A percentile compares a stretch with the other conserved stretches of the same genome.
These are phyloP conservation scores for Rhynchosporium graminicola DNA, from an alignment of 2,329 filamentous ascomycete species.

Conservation along the genomic window DNA sequence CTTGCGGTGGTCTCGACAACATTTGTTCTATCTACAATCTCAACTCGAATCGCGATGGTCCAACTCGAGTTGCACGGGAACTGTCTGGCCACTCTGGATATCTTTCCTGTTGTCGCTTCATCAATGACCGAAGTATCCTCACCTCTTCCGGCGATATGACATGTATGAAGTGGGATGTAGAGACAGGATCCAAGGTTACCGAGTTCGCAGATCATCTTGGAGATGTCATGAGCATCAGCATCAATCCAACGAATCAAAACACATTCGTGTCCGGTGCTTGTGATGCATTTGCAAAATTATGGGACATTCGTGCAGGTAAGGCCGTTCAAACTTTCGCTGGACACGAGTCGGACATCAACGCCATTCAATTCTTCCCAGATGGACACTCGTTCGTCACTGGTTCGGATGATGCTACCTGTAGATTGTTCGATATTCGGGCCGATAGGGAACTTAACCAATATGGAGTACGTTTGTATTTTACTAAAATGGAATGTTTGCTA, in stretches of 20 bases:
- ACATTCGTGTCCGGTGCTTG: slow-evolving; percentile 99
- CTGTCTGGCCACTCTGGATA: slow-evolving; percentile 97
- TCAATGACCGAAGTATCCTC: slow-evolving; percentile 96
- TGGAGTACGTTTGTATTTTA: slow-evolving; percentile 52
- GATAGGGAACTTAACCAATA: slow-evolving; percentile 76
- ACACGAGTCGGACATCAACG: slow-evolving; percentile 98
- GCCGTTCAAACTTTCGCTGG: slow-evolving; percentile 98
- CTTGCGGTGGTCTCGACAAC: slow-evolving; percentile 97
- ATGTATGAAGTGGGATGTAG: slow-evolving; percentile 99
- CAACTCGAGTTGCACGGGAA: slow-evolving; percentile 92
- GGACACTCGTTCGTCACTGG: slow-evolving; percentile 98
- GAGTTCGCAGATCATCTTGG: slow-evolving; percentile 98
- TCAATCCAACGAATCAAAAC: slow-evolving; percentile 98
- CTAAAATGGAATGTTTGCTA: slow-evolving; percentile 24
- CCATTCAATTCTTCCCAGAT: slow-evolving; percentile 99
- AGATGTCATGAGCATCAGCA: slow-evolving; percentile 99
- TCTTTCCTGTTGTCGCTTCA: slow-evolving; percentile 96
- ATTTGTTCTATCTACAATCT: slow-evolving; percentile 99
- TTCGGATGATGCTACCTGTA: slow-evolving; percentile 95
- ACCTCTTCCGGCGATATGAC: slow-evolving; percentile 99
- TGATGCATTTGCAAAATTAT: slow-evolving; percentile 96
- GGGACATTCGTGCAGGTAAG: slow-evolving; percentile 98
- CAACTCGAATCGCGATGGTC: slow-evolving; percentile 90
- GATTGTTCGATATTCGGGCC: slow-evolving; percentile 95
- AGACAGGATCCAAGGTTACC: slow-evolving; percentile 94